Percentiles rank a stretch among this genome's conserved stretches.
phyloP scores from a whole-genome alignment of 345 rosid genomes.

The Camelina neglecta region DNA sequence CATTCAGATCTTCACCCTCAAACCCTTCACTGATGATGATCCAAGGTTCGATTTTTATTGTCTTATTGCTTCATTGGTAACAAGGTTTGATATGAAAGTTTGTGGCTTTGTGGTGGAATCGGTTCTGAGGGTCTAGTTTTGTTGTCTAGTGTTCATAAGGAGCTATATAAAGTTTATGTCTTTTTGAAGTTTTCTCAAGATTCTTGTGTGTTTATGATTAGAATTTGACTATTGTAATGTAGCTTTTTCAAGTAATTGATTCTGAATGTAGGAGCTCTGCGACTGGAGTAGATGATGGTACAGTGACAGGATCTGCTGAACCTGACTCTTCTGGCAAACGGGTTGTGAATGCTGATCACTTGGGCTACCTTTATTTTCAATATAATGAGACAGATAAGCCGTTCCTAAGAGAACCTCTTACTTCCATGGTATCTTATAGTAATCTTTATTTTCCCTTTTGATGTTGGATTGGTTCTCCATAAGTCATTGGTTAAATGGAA shows the following conservation, averaged over 20 bases:
- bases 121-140: not conserved
- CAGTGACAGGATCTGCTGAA: not conserved
- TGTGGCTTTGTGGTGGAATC: not conserved
- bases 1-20: slow-evolving; percentile 40
- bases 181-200: not conserved
- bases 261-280: slow-evolving; percentile 32
- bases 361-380: slow-evolving; percentile 28
- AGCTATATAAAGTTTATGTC: not conserved
- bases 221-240: not conserved
- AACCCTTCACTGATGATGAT: slow-evolving; percentile 15
- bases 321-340: not conserved
- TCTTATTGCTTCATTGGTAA: not conserved
- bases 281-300: not conserved
- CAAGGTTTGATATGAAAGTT: not conserved
- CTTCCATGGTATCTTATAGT: slow-evolving; percentile 1
- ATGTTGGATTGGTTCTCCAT: slow-evolving; percentile 12
- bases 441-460: slow-evolving; percentile 3
- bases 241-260: slow-evolving; percentile 15
- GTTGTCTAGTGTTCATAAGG: not conserved
- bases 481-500: not conserved
- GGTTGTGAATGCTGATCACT: not conserved
- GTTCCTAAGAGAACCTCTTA: not conserved
- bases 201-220: not conserved
- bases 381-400: slow-evolving; percentile 2
- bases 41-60: slow-evolving; percentile 9